Evolutionary conservation across 2,329 filamentous ascomycete species (phyloP), one percentile per base, ranked within the genome.

Genomic region (Trichoderma gracile): DNA sequence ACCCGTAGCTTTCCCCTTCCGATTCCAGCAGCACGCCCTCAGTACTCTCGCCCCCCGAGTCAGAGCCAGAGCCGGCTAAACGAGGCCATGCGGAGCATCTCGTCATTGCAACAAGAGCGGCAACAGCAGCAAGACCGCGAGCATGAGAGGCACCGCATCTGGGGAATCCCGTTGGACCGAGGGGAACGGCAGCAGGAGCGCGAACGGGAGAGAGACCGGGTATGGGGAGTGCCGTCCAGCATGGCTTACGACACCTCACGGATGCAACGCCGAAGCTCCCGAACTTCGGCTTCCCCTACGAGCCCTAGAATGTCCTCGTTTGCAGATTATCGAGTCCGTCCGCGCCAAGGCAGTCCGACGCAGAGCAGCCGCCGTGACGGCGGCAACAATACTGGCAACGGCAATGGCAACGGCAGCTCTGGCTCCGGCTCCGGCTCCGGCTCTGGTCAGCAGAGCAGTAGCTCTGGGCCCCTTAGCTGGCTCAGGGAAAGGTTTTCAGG

Each of bases 391-490:
- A 73, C 73, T 5, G 27, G 9, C 49, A 52, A 6, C 15, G 73
- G 75, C 38, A 73, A 73, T 4, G 66, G 64, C 12, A 72, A 73
- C 14, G 74, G 75, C 40, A 73, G n/a, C n/a, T n/a, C n/a, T n/a
- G 7, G 30, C 30, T 30, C 30, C 9, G 30, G 33, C 33, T 38
- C 33, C 4, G 33, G 33, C 33, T 38, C 33, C 5, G 33, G 33
- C 4, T 70, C 75, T 19, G 72, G 74, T n/a, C 71, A 72, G 30
- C 68, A 69, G 33, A 72, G 75, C n/a, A 72, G 73, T 25, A 73
- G 73, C 3, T 70, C 73, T 45, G 76, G 78, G 3, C 76, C 79
- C 38, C 68, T 82, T 1, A 73, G 74, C 64, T 82, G 81, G 81
- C 68, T 83, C 21, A 77, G 80, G 53, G 78, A 78, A 49, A 76